Base-by-base conservation (phyloP, 2,329 filamentous ascomycete species). In the Xylariaceae sp. region DNA sequence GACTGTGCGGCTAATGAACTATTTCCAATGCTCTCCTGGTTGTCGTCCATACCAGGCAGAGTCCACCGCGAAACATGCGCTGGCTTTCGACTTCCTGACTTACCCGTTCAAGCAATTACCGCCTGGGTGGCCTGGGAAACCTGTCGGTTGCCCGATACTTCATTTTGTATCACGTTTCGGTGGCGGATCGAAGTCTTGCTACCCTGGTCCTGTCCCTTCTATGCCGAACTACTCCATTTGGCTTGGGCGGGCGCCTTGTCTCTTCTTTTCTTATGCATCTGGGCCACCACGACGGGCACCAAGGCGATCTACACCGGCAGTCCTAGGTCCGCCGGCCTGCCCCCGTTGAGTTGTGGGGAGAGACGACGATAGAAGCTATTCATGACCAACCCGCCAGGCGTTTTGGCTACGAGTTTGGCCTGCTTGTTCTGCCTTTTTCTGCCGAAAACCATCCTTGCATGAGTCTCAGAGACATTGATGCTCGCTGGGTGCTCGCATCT, bases 361-460 rank as follows among this genome's bases (percentile, higher is more conserved):
- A 53, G 51, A 57, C 13, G 4, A 28, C 22, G 22, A 28, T 28
- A 28, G 22, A 28, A 28, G 22, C 22, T 28, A 28, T 28, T 28
- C 22, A 28, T 28, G 22, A 28, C 22, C 7, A 7, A n/a, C 52
- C 54, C 51, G 53, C 56, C 48, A 53, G 51, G 28, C 31, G 19
- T 48, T 44, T 43, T 45, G 49, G 31, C 28, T 42, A 33, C 49
- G 42, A 50, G 40, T 50, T 42, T 33, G 33, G 40, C 50, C 56
- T 61, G 49, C 51, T 47, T 55, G 50, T 33, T 22, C 10, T 55
- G 54, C 54, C 51, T 48, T 44, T 53, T 52, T 54, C 53, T 59
- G 51, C 54, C 55, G 51, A 58, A 57, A 58, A 58, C 40, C 42
- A 65, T 57, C 62, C 63, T 65, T 65, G 64, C 62, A 66, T 66